phyloP scores from a whole-genome alignment of 2,329 filamentous ascomycete genomes.

The Fusarium metavorans region DNA sequence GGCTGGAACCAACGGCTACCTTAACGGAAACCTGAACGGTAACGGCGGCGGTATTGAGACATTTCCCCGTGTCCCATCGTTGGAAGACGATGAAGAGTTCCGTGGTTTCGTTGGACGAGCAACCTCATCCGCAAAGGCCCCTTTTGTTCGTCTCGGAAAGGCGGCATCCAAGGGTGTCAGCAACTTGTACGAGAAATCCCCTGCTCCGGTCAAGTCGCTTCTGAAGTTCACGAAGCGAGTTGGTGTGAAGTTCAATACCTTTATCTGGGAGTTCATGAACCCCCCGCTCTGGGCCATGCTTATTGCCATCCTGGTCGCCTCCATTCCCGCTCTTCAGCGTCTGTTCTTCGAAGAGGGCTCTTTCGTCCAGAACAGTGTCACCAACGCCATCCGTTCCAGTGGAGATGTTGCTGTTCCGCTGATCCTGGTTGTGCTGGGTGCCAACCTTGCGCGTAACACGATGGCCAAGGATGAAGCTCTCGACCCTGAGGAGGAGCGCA shows the following conservation, averaged over 20 bases:
- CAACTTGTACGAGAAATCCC: constrained; percentile 54
- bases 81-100: constrained; percentile 54
- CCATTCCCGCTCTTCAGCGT: constrained; percentile 82
- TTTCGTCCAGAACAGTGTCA: constrained; percentile 93
- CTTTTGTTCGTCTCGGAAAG: constrained; percentile 39
- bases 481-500: constrained; percentile 77
- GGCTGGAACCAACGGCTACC: constrained; percentile 34
- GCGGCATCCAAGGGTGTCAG: constrained; percentile 37
- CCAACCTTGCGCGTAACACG: constrained; percentile 93
- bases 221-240: constrained; percentile 49
- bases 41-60: constrained; percentile 67
- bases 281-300: constrained; percentile 98
- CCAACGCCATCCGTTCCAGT: constrained; percentile 84
- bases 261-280: constrained; percentile 96
- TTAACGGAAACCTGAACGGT: constrained; percentile 36
- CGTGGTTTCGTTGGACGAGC: constrained; percentile 54
- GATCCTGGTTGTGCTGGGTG: constrained; percentile 94
- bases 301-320: constrained; percentile 88
- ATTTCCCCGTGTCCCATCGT: constrained; percentile 68
- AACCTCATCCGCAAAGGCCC: constrained; percentile 49
- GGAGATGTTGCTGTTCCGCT: constrained; percentile 93
- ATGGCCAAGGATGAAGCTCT: constrained; percentile 73
- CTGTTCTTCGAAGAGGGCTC: constrained; percentile 91
- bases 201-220: constrained; percentile 54
- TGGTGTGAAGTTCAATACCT: constrained; percentile 65